Percentiles rank a stretch among this genome's conserved stretches.
These are phyloP conservation scores for Ophiostoma tasmaniense DNA, from an alignment of 2,329 filamentous ascomycete species.

Conservation along the genomic window DNA sequence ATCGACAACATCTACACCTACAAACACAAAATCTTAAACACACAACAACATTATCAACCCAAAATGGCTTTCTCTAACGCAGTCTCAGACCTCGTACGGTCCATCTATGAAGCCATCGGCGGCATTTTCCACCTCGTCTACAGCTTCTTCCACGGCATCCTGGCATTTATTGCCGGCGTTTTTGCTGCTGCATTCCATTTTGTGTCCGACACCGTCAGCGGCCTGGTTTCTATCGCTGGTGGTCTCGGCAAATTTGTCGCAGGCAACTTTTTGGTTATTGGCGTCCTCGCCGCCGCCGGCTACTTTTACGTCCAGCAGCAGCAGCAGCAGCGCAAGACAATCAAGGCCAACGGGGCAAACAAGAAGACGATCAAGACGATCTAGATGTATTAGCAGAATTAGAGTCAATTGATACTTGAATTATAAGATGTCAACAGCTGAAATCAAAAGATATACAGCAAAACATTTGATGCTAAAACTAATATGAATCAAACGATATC, in stretches of 20 bases:
- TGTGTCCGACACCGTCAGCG: background rate
- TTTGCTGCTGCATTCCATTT: background rate
- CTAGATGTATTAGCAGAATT: too few relatives aligned
- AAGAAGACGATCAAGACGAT: background rate
- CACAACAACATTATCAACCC: background rate
- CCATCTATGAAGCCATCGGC: conserved; percentile 12
- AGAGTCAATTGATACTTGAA: too few relatives aligned
- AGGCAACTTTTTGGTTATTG: conserved; percentile 6
- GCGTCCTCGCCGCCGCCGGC: background rate
- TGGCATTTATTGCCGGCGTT: background rate
- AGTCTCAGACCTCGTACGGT: conserved; percentile 4
- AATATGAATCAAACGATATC: too few relatives aligned
- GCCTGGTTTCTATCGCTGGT: background rate
- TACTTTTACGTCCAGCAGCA: conserved; percentile 6
- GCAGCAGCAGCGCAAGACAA: conserved; percentile 6
- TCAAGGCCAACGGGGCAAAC: background rate
- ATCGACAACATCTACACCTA: too few relatives aligned
- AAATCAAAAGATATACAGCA: too few relatives aligned
- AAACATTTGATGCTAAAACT: too few relatives aligned
- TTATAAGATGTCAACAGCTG: too few relatives aligned
- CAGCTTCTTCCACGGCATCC: conserved; percentile 3
- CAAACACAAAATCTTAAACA: too few relatives aligned
- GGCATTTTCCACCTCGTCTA: conserved; percentile 4
- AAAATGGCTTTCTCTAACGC: conserved; percentile 9
- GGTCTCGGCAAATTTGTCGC: conserved; percentile 11